Conservation (phyloP, 2,329 filamentous ascomycete genomes). For the Furcasterigmium sp. region DNA sequence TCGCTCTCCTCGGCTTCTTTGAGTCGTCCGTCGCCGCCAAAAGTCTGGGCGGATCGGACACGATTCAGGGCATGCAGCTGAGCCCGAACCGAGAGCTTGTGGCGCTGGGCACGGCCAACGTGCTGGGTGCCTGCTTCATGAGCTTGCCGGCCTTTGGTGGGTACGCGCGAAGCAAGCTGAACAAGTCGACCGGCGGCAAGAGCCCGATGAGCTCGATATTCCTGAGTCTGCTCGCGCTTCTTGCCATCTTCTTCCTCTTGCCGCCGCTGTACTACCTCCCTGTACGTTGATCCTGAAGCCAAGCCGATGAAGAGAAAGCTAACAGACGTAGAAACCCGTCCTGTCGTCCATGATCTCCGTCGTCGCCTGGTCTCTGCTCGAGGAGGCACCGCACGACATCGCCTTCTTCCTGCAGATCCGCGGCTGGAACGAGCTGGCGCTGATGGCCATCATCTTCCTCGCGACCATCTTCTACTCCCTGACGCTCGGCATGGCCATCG, state of each 20-base stretch:
- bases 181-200: constrained; percentile 83
- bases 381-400: constrained; percentile 91
- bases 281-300: constrained; percentile 46
- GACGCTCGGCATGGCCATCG: constrained; percentile 87
- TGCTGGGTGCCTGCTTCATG: constrained; percentile 90
- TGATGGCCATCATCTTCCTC: constrained; percentile 88
- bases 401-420: constrained; percentile 81
- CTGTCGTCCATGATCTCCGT: constrained; percentile 92
- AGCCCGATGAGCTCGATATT: constrained; percentile 93
- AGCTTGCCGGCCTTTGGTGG: constrained; percentile 90
- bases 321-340: constrained; percentile 69
- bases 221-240: constrained; percentile 73
- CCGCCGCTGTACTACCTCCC: constrained; percentile 94
- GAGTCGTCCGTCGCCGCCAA: constrained; percentile 96
- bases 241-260: constrained; percentile 76
- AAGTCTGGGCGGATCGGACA: constrained; percentile 66
- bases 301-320: neutral
- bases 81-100: constrained; percentile 93
- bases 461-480: constrained; percentile 95
- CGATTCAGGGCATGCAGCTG: constrained; percentile 73
- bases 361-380: constrained; percentile 88
- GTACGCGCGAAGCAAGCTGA: constrained; percentile 94
- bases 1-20: constrained; percentile 95
- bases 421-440: constrained; percentile 77
- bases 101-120: constrained; percentile 82